These are phyloP conservation scores for Pichia sp. DNA, from an alignment of 1,139 yeast species.

Conservation along the genomic window DNA sequence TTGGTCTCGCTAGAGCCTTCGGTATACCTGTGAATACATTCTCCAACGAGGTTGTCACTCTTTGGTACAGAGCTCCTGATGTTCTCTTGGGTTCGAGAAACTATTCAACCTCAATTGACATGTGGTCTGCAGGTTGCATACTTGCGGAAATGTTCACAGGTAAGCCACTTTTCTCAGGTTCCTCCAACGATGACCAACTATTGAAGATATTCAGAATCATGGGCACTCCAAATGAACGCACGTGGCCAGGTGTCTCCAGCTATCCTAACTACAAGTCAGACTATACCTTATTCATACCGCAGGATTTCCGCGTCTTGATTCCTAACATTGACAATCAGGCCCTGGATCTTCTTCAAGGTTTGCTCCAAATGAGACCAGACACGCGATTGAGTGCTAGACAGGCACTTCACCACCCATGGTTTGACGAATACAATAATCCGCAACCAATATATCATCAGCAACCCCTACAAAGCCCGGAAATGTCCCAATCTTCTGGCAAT, in stretches of 20 bases:
- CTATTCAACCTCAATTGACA: constrained; percentile 92
- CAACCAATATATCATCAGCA: constrained; percentile 14
- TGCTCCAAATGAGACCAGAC: constrained; percentile 91
- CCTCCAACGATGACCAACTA: constrained; percentile 92
- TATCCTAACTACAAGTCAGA: constrained; percentile 80
- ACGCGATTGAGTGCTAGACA: constrained; percentile 85
- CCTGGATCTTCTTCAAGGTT: constrained; percentile 64
- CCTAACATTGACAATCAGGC: constrained; percentile 79
- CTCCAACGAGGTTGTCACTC: constrained; percentile 93
- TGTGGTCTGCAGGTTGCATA: constrained; percentile 99
- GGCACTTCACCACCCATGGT: constrained; percentile 94
- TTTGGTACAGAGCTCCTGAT: constrained; percentile 99
- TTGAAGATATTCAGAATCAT: constrained; percentile 80
- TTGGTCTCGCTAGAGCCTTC: constrained; percentile 95
- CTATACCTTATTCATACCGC: constrained; percentile 75
- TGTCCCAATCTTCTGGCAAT: neutral
- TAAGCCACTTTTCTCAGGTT: constrained; percentile 94
- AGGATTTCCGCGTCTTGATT: constrained; percentile 69
- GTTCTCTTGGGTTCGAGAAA: constrained; percentile 92
- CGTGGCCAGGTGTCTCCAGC: constrained; percentile 91
- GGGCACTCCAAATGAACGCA: constrained; percentile 95
- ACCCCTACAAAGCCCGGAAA: constrained; percentile 9
- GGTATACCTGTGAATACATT: constrained; percentile 98
- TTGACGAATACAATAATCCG: constrained; percentile 57
- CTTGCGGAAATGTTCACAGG: constrained; percentile 98